phyloP scores from a whole-genome alignment of 176 grass and related monocot species.

The Hordeum marinum region DNA sequence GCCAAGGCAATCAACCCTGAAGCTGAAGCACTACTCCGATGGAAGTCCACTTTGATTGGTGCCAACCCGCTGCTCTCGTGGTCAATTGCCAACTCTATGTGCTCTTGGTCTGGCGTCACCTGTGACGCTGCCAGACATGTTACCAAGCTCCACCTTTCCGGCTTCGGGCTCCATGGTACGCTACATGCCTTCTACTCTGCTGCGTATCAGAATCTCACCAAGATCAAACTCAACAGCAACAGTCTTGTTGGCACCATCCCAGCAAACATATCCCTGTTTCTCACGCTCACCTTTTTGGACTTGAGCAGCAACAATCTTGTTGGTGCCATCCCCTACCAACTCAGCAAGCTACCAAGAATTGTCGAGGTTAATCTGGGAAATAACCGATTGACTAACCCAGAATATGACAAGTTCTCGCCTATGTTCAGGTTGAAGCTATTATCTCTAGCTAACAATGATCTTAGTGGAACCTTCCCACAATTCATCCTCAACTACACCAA shows the following conservation, averaged over 20 bases:
- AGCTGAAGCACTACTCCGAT: conserved; percentile 39
- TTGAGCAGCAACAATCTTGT: not conserved
- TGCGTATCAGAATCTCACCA: conserved; percentile 10
- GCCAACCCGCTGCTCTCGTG: conserved; percentile 8
- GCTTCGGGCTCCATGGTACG: conserved; percentile 10
- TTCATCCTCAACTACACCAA: not conserved
- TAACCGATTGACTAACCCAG: not conserved
- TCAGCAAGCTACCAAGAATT: not conserved
- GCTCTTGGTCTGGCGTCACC: conserved; percentile 42
- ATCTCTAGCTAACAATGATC: not conserved
- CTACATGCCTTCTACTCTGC: conserved; percentile 29
- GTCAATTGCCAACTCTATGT: conserved; percentile 30
- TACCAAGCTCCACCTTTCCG: conserved; percentile 8
- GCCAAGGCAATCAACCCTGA: not conserved
- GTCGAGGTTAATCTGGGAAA: not conserved
- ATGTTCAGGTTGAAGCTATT: not conserved
- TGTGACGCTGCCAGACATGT: conserved; percentile 29
- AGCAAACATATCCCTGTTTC: conserved; percentile 5
- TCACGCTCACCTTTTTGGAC: not conserved
- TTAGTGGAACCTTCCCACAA: not conserved
- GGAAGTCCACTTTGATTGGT: conserved; percentile 38
- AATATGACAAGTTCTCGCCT: not conserved
- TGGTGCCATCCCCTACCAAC: conserved; percentile 1
- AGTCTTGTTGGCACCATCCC: conserved; percentile 29
- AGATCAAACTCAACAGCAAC: conserved; percentile 33